phyloP scores from a whole-genome alignment of 1,284 basidiomycete species.

The Ganoderma meredithae region DNA sequence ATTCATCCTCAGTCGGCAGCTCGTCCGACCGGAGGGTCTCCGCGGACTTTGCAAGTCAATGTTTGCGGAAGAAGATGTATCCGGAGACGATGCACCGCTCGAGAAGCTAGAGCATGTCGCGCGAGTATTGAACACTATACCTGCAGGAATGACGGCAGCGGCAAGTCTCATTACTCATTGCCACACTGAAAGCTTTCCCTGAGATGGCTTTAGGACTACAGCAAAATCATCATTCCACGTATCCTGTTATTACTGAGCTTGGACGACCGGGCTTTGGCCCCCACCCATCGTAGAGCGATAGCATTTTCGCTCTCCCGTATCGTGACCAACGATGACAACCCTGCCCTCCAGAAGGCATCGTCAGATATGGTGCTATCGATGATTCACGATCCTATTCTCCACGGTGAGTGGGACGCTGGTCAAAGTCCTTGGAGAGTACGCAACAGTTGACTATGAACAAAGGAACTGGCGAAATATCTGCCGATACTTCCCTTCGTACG shows the following conservation, averaged over 20 bases:
- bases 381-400: conserved; percentile 54
- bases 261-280: conserved; percentile 41
- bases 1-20: conserved; percentile 67
- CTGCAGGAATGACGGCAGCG: conserved; percentile 57
- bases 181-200: background rate
- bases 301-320: conserved; percentile 75
- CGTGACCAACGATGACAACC: conserved; percentile 48
- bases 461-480: conserved; percentile 32
- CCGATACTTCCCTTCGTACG: conserved; percentile 52
- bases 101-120: conserved; percentile 76
- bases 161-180: conserved; percentile 45
- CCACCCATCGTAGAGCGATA: conserved; percentile 64
- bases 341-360: conserved; percentile 42
- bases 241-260: conserved; percentile 57
- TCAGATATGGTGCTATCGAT: conserved; percentile 49
- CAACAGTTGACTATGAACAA: background rate
- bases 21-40: conserved; percentile 73
- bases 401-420: conserved; percentile 13
- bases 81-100: conserved; percentile 58
- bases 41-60: conserved; percentile 70
- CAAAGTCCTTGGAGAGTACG: no score
- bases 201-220: conserved; percentile 61
- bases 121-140: conserved; percentile 62
- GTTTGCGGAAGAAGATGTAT: conserved; percentile 65
- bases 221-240: conserved; percentile 57